phyloP scores from a whole-genome alignment of 1,284 basidiomycete species.

The Leccinum griseonigrum region DNA sequence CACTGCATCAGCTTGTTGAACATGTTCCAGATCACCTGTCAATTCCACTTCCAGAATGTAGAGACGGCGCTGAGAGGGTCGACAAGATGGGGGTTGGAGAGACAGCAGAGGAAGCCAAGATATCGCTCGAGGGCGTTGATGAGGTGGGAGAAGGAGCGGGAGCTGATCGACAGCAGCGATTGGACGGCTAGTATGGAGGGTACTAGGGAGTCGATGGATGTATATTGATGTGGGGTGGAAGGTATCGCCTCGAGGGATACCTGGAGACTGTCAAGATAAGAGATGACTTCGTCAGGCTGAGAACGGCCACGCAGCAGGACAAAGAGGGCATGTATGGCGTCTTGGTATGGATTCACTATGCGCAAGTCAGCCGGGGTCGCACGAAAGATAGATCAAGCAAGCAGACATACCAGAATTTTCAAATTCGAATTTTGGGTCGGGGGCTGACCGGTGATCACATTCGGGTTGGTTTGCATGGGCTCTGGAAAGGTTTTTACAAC shows the following conservation, averaged over 20 bases:
- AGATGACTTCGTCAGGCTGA: constrained; percentile 78
- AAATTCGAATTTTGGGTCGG: constrained; percentile 84
- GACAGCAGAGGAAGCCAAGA: constrained; percentile 77
- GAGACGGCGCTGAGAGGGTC: constrained; percentile 64
- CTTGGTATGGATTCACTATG: constrained; percentile 72
- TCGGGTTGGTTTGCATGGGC: constrained; percentile 67
- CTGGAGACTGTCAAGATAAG: constrained; percentile 71
- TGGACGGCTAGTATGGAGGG: constrained; percentile 81
- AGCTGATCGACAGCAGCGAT: constrained; percentile 87
- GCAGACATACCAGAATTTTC: constrained; percentile 63
- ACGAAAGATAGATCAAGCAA: neutral
- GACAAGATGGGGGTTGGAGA: constrained; percentile 43
- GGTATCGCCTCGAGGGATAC: constrained; percentile 60
- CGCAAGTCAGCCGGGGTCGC: constrained; percentile 2
- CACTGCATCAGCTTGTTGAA: constrained; percentile 99
- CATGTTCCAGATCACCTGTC: constrained; percentile 86
- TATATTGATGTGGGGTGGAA: constrained; percentile 36
- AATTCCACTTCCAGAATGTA: constrained; percentile 77
- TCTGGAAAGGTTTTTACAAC: constrained; percentile 92
- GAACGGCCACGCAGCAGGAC: constrained; percentile 76
- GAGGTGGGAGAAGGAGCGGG: constrained; percentile 96
- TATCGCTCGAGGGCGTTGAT: constrained; percentile 98
- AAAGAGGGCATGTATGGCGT: constrained; percentile 77
- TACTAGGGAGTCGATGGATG: constrained; percentile 64
- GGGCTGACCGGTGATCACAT: constrained; percentile 68